Evolutionary conservation across 1,284 basidiomycete genomes (phyloP), one percentile per base, ranked within the genome.

Genomic region (Rhodotorula sp.): DNA sequence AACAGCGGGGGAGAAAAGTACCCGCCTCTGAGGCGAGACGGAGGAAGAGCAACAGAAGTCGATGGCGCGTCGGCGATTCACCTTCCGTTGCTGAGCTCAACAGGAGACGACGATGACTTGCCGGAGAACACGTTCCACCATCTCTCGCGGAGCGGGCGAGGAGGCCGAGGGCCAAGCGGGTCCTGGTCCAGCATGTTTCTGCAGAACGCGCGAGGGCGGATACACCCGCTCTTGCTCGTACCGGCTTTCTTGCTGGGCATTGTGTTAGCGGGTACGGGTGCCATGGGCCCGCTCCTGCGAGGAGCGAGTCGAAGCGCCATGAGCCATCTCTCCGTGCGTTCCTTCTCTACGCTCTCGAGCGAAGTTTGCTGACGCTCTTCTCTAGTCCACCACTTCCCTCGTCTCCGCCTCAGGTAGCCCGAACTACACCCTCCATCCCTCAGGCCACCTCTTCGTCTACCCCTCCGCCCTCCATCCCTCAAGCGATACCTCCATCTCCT

Each of bases 181-280:
- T 36, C 36, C 10, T 10, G 36, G 17, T 27, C 44, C 24, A n/a
- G 55, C 36, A 44, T 44, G 55, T 57, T 39, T n/a, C 19, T 44
- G 17, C 55, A 34, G 36, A 57, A 44, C n/a, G 36, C 62, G 47
- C 59, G 71, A 8, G 32, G 60, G 4, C 62, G 71, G 34, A 27
- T 73, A 24, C 71, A 73, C 30, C 71, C 71, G 2, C 44, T 70
- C 46, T 46, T 67, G 13, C 66, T 77, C 20, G 39, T 74, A 22
- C 76, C 76, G 4, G 73, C 74, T 3, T 73, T 73, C 61, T 44
- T 77, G 4, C 36, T 74, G 32, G 76, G 76, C 20, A 34, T 73
- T 27, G 36, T 74, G n/a, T 10, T 77, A 34, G 68, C 73, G 20
- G 60, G 64, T 63, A 68, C 59, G 2, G 73, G 74, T n/a, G 8